These are phyloP conservation scores for Termitomyces sp. DNA, from an alignment of 768 basidiomycete species.

Conservation along the genomic window DNA sequence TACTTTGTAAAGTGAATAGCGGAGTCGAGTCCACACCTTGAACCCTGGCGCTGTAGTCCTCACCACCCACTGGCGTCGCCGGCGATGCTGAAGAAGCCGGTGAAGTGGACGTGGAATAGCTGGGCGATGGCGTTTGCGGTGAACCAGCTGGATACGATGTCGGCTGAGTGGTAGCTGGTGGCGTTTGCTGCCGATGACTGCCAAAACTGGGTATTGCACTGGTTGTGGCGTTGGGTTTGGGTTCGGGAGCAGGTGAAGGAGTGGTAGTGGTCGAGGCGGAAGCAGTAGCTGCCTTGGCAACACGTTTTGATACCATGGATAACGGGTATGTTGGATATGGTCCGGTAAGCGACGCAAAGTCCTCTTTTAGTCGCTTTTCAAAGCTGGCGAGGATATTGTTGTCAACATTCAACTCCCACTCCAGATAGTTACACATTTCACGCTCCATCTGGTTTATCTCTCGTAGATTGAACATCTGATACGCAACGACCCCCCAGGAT, in stretches of 20 bases:
- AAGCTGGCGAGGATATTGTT: slow-evolving; percentile 54
- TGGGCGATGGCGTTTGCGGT: slow-evolving; percentile 52
- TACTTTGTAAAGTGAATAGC: slow-evolving; percentile 27
- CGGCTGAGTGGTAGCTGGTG: slow-evolving; percentile 21
- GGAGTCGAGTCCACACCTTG: slow-evolving; percentile 35
- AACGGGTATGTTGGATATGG: slow-evolving; percentile 63
- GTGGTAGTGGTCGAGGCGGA: slow-evolving; percentile 31
- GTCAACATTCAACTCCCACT: slow-evolving; percentile 85
- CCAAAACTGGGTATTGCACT: slow-evolving; percentile 45
- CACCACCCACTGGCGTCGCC: slow-evolving; percentile 48
- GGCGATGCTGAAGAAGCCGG: slow-evolving; percentile 61
- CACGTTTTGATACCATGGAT: slow-evolving; percentile 56
- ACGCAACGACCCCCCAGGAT: slow-evolving; percentile 87
- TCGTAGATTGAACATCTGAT: slow-evolving; percentile 77
- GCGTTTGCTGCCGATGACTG: slow-evolving; percentile 27
- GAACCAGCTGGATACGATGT: slow-evolving; percentile 26
- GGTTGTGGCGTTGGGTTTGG: slow-evolving; percentile 34
- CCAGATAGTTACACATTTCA: slow-evolving; percentile 88
- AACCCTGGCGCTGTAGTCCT: slow-evolving; percentile 46
- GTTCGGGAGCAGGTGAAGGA: slow-evolving; percentile 31
- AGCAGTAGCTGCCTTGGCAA: slow-evolving; percentile 37
- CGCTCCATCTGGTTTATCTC: slow-evolving; percentile 98
- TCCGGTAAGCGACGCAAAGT: slow-evolving; percentile 44
- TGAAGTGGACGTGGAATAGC: slow-evolving; percentile 46
- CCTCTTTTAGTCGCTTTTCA: slow-evolving; percentile 51